Base-by-base conservation (phyloP, 805 yeast genomes). In the Wickerhamiella vanderwaltii region DNA sequence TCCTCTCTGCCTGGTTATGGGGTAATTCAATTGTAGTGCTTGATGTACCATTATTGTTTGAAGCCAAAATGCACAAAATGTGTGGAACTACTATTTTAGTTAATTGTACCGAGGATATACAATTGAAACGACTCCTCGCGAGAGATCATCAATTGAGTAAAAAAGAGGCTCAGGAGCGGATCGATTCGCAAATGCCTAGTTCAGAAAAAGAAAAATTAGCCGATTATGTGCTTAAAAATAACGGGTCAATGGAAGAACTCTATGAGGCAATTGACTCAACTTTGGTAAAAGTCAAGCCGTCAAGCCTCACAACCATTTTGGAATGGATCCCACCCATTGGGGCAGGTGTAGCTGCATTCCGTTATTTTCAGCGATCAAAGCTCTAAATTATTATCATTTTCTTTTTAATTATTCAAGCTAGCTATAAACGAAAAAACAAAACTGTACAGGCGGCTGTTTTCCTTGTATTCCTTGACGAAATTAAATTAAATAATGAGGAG, bases 31-130 rank as follows among this genome's bases (percentile, higher is more conserved):
- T 85, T 54, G 86, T 85, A 3, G 62, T 91, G 0, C 60, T 91
- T 37, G 99, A 91, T 54, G 88, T 93, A 2, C 99, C 99, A 1
- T 63, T 91, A 29, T 63, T 91, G 15, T 91, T 83, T 59, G 98
- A 91, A 58, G 70, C 85, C 26, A 73, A 75, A 1, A 64, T 88
- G 50, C 76, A 84, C 54, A 51, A 56, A 35, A 61, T 79, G 18
- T 88, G 97, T 56, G 94, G 91, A 0, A 56, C 65, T 7, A 71
- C 78, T 0, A 58, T 88, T 2, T 77, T 82, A 12, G 84, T 87
- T 0, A 59, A 77, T 0, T 81, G 94, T 48, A 63, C 66, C 9
- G 63, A 62, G 16, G 69, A 70, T 1, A 44, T 59, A 1, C 96
- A 91, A 56, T 48, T 79, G 29, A 61, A 68, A 46, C 66, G 98